Evolutionary conservation across 1,139 yeast species (phyloP).

Genomic region (Saccharomyces hybrid): DNA sequence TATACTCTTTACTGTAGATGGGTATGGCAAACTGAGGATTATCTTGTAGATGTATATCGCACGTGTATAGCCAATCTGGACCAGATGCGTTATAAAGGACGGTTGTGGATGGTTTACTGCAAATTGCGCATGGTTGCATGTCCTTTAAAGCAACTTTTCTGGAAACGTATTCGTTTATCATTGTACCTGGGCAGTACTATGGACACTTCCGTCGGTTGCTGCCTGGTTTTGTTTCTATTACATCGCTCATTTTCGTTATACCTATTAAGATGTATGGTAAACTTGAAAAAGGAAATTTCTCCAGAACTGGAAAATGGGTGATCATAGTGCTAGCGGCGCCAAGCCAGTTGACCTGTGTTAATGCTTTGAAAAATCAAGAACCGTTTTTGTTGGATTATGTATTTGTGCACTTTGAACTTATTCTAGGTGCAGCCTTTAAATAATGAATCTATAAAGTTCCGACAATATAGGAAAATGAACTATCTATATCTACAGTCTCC

Average conservation of each 20-base stretch:
- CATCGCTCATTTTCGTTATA: background rate
- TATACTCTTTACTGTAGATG: conserved; percentile 40
- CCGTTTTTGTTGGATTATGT: background rate
- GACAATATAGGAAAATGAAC: background rate
- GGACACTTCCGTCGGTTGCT: background rate
- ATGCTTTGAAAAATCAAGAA: background rate
- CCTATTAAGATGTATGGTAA: too few species aligned
- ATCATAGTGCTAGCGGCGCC: background rate
- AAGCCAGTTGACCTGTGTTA: background rate
- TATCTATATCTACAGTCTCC: conserved; percentile 26
- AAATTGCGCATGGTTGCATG: conserved; percentile 53
- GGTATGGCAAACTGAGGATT: conserved; percentile 51
- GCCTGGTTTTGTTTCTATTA: background rate
- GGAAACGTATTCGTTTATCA: conserved; percentile 25
- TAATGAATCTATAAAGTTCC: background rate
- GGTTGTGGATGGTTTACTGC: conserved; percentile 56
- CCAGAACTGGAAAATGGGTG: background rate
- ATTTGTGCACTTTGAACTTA: background rate
- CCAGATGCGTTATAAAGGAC: conserved; percentile 42
- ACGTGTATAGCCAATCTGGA: conserved; percentile 62
- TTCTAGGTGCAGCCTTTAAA: background rate
- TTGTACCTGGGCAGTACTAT: conserved; percentile 3
- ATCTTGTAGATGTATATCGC: conserved; percentile 58
- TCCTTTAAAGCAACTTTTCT: conserved; percentile 51
- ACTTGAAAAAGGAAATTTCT: background rate